Evolutionary conservation across 768 basidiomycete species (phyloP).

Genomic region (Auricularia sp.): DNA sequence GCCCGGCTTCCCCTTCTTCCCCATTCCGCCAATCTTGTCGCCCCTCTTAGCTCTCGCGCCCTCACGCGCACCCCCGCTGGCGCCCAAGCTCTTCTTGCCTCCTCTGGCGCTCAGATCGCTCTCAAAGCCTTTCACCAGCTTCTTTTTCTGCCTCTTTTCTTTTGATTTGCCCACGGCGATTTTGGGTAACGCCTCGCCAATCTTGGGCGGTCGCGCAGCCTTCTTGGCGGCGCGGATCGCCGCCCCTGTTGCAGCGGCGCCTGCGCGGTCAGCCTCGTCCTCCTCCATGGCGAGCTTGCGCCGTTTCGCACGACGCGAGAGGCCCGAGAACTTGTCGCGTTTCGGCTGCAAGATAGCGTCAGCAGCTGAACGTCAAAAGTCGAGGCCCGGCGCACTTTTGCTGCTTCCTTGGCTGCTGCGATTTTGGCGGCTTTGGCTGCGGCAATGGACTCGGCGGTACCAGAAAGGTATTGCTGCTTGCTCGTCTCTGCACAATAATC

Average conservation of each 20-base stretch:
- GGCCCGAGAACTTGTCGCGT: slow-evolving; percentile 68
- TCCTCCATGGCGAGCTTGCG: slow-evolving; percentile 79
- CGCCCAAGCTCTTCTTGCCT: slow-evolving; percentile 47
- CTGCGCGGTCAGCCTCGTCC: slow-evolving; percentile 49
- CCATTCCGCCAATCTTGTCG: slow-evolving; percentile 42
- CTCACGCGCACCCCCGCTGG: slow-evolving; percentile 51
- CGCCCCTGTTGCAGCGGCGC: slow-evolving; percentile 47
- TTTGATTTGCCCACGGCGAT: slow-evolving; percentile 11
- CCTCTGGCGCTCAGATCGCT: slow-evolving; percentile 45
- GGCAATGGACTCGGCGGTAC: slow-evolving; percentile 27
- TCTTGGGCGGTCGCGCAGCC: slow-evolving; percentile 60
- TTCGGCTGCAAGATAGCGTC: slow-evolving; percentile 40
- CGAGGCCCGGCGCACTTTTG: not conserved
- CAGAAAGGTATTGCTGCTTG: slow-evolving; percentile 63
- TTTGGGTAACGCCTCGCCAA: slow-evolving; percentile 37
- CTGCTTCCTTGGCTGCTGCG: not conserved
- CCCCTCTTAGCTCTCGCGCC: slow-evolving; percentile 58
- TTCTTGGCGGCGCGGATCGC: slow-evolving; percentile 87
- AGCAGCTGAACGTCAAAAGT: not conserved
- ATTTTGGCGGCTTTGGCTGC: slow-evolving; percentile 14
- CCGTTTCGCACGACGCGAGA: slow-evolving; percentile 81
- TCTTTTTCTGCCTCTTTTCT: slow-evolving; percentile 24
- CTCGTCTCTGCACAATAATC: slow-evolving; percentile 44
- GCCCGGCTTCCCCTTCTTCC: slow-evolving; percentile 30
- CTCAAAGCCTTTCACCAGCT: slow-evolving; percentile 39